Base-by-base conservation (phyloP, 2,329 filamentous ascomycete species). In the Pseudogymnoascus sp. region DNA sequence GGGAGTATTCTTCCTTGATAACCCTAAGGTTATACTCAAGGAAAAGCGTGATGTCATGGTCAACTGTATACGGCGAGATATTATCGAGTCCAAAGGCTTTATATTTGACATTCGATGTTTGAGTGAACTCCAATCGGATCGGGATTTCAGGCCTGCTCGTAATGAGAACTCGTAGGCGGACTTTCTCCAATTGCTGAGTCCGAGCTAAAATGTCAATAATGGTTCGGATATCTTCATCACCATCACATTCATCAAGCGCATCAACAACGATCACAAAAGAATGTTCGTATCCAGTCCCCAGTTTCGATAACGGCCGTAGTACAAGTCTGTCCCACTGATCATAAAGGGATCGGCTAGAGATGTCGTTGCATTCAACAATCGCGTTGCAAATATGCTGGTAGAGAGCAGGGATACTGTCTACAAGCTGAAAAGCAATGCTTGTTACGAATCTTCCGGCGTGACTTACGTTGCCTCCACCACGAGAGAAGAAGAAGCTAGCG, bases 251-350 rank as follows among this genome's bases (percentile, higher is more conserved):
- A 63, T 74, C 70, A 19, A 74, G 65, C 2, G 72, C 72, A 64
- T 74, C 72, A 17, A 71, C 61, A 10, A 74, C 67, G 23, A 29
- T 29, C 26, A 29, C 26, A 29, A 29, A 29, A 29, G 6, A 29
- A 9, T 9, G 26, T 29, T 29, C 7, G 26, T 29, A 7, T 1
- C 26, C 26, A 9, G 7, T 29, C 26, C 7, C 26, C 26, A 29
- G 6, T 29, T 65, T 40, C 67, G 78, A 38, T 0, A 79, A 64
- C 0, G 77, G 77, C 4, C 73, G 33, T 0, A 75, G 29, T 31
- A 79, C 69, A 0, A 80, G 74, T 59, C 74, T 72, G 1, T 75
- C 68, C 65, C 77, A 79, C 63, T 80, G 77, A 9, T 76, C 70
- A 66, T 79, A n/a, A 76, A 82, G 60, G 21, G 64, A 46, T 26